Base-by-base conservation (phyloP, 2,329 filamentous ascomycete species). In the Aaosphaeria pasadenensis region DNA sequence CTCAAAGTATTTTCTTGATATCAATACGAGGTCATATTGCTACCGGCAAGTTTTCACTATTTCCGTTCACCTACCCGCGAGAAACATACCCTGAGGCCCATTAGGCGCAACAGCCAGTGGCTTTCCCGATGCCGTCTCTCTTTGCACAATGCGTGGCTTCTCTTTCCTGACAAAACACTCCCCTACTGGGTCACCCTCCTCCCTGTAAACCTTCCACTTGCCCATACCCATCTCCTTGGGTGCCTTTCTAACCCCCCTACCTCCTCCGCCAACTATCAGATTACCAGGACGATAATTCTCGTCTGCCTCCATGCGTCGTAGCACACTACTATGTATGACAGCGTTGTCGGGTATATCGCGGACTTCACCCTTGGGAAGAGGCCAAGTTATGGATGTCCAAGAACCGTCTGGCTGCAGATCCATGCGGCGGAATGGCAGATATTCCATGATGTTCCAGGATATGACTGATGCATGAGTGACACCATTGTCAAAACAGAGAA, bases 311-410 rank as follows among this genome's bases (percentile, higher is more conserved):
- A 94, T 86, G 5, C 89, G 79, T 13, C 82, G 81, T 48, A 94
- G 83, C 0, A 89, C 89, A 24, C 85, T 88, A 39, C 84, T 81
- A 58, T 94, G 89, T 2, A 94, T 80, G 24, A 84, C 76, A 1
- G 85, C 88, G 46, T 85, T 76, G 6, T 80, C 69, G 0, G 89
- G 89, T 1, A 94, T 84, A 59, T 94, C 89, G 11, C 89, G 81
- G 0, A 86, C 83, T 69, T 92, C 88, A 7, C 89, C 89, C 30
- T 84, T 81, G 0, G 89, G 89, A 3, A 92, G 72, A 0, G 89
- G 89, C 87, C 88, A 92, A 6, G 84, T 77, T 55, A 94, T 92
- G 0, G 87, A 85, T 66, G 83, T 85, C 89, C 89, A 94, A 0
- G 82, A 83, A 0, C 87, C 87, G 52, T 91, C 86, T 0, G 74